phyloP scores from a whole-genome alignment of 768 basidiomycete species.

The Lactarius sp. region DNA sequence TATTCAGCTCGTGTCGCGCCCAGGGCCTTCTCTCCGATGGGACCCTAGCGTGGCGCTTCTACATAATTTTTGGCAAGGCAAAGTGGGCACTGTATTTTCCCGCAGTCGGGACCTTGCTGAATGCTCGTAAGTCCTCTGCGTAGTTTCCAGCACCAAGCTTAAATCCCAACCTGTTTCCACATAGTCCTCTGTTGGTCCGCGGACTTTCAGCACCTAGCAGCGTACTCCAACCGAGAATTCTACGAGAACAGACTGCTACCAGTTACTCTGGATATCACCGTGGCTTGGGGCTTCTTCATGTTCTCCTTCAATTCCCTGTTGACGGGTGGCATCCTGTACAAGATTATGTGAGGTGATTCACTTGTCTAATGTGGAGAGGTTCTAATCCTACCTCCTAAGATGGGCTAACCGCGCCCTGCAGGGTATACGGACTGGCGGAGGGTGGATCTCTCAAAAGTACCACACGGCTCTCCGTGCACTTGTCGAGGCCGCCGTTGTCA shows the following conservation, averaged over 20 bases:
- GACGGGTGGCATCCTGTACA: slow-evolving; percentile 26
- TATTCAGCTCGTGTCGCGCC: not conserved
- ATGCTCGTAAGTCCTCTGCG: slow-evolving; percentile 22
- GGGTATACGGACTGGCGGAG: not conserved
- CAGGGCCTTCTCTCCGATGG: slow-evolving; percentile 28
- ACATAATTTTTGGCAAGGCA: slow-evolving; percentile 21
- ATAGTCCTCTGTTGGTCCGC: slow-evolving; percentile 28
- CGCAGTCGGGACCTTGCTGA: slow-evolving; percentile 17
- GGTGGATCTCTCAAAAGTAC: not conserved
- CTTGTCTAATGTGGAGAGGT: not conserved
- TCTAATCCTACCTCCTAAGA: not conserved
- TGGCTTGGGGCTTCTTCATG: slow-evolving; percentile 31
- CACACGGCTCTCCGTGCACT: slow-evolving; percentile 19
- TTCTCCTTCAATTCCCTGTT: slow-evolving; percentile 27
- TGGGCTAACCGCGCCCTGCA: not conserved
- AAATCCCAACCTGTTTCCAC: not conserved
- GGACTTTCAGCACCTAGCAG: slow-evolving; percentile 23
- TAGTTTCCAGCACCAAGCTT: not conserved
- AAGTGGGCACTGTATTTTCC: slow-evolving; percentile 29
- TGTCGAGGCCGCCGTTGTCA: slow-evolving; percentile 28
- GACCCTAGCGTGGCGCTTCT: slow-evolving; percentile 29
- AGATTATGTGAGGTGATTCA: slow-evolving; percentile 24
- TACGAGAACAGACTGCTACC: slow-evolving; percentile 23
- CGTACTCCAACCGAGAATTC: slow-evolving; percentile 17
- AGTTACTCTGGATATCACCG: slow-evolving; percentile 25